A percentile compares a stretch with the other conserved stretches of the same genome.
phyloP scores from a whole-genome alignment of 1,139 yeast genomes.

The Entelexis paramagnoliae region DNA sequence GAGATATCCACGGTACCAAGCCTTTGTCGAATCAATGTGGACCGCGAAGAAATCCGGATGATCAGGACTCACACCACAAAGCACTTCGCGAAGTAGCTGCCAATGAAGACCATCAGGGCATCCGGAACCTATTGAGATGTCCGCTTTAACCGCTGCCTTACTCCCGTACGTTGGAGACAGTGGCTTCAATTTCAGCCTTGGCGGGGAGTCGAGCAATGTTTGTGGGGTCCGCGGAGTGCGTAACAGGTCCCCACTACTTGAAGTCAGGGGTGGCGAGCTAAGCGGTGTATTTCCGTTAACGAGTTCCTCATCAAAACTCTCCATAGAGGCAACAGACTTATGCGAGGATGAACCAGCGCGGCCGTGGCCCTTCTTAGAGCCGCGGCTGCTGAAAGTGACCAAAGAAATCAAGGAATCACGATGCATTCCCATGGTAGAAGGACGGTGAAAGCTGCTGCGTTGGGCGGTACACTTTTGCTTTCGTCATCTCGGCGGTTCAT shows the following conservation, averaged over 20 bases:
- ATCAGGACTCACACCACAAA: neutral
- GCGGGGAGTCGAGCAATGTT: neutral
- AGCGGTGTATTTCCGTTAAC: neutral
- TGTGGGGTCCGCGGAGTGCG: neutral
- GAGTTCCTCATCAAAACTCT: neutral
- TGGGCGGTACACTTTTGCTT: neutral
- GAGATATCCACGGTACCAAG: slow-evolving; percentile 3
- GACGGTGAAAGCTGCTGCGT: neutral
- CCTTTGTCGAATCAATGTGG: neutral
- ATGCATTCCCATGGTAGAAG: neutral
- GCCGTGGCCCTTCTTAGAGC: neutral
- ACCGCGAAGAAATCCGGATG: slow-evolving; percentile 1
- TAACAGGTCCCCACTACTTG: neutral
- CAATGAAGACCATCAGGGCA: neutral
- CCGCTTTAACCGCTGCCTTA: neutral
- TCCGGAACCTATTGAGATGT: neutral
- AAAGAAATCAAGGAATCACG: neutral
- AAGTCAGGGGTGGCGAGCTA: neutral
- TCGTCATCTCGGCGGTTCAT: slow-evolving; percentile 2
- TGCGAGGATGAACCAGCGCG: neutral
- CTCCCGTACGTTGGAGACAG: neutral
- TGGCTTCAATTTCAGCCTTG: neutral
- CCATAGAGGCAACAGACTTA: neutral
- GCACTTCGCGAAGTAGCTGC: neutral
- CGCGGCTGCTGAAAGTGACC: neutral